Percentiles rank a stretch among this genome's conserved stretches.
Conservation (phyloP, 2,329 filamentous ascomycete species). For the Trichothecium sympodiale region DNA sequence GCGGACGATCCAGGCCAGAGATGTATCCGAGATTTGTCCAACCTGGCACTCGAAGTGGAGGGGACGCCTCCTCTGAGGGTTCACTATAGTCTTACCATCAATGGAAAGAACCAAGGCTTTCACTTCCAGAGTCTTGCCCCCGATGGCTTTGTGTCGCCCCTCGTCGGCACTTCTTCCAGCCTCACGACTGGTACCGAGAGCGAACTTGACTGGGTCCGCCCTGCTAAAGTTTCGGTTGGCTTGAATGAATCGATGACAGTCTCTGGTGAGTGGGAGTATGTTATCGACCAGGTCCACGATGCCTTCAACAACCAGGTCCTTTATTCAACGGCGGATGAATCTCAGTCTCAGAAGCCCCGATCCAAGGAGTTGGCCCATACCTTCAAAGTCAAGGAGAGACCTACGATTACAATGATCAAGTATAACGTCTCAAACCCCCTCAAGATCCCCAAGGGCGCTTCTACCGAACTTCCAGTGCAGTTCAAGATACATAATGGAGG, state of each 20-base stretch:
- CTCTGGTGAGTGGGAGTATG: slow-evolving; percentile 78
- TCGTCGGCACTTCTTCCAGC: slow-evolving; percentile 51
- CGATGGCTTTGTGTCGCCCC: slow-evolving; percentile 69
- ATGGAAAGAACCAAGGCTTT: slow-evolving; percentile 71
- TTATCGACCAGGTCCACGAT: slow-evolving; percentile 85
- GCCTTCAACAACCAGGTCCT: slow-evolving; percentile 77
- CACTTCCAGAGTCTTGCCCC: slow-evolving; percentile 92
- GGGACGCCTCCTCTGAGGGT: slow-evolving; percentile 88
- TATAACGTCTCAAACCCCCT: slow-evolving; percentile 75
- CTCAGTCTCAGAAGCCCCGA: slow-evolving; percentile 54
- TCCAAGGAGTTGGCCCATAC: slow-evolving; percentile 57
- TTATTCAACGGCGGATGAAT: slow-evolving; percentile 54
- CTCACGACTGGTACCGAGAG: slow-evolving; percentile 35
- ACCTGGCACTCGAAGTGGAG: slow-evolving; percentile 70
- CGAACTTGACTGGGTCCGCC: slow-evolving; percentile 62
- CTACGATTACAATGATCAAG: slow-evolving; percentile 56
- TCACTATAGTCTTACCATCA: slow-evolving; percentile 81
- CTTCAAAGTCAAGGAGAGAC: slow-evolving; percentile 80
- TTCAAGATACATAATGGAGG: slow-evolving; percentile 51
- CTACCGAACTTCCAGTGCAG: slow-evolving; percentile 56
- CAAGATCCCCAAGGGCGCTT: slow-evolving; percentile 67
- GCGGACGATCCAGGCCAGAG: slow-evolving; percentile 51
- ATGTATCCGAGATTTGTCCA: slow-evolving; percentile 80
- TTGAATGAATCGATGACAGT: slow-evolving; percentile 81
- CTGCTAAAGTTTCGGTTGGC: slow-evolving; percentile 65